phyloP scores from a whole-genome alignment of 257 asterid genomes.

The Henckelia pumila region DNA sequence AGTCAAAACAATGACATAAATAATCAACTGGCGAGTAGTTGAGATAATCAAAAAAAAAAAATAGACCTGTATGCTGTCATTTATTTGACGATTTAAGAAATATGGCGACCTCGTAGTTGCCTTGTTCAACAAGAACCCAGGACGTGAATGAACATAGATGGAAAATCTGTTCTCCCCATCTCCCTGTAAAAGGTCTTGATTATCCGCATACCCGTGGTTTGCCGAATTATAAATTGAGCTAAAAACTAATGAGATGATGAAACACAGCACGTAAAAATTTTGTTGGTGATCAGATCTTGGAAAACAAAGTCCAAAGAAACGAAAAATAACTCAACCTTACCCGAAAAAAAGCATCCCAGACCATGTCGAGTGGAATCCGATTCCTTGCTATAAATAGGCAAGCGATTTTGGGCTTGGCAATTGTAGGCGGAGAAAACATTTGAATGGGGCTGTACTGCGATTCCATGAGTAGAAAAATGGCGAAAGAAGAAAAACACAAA shows the following conservation, averaged over 20 bases:
- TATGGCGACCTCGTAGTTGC: conserved; percentile 75
- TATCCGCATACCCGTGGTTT: background rate
- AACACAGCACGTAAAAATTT: too few species aligned
- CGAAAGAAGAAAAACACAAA: conserved; percentile 48
- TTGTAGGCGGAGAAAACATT: conserved; percentile 44
- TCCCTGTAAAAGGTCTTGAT: conserved; percentile 51
- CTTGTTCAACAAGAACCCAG: conserved; percentile 75
- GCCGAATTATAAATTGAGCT: conserved; percentile 12
- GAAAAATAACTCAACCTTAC: too few species aligned
- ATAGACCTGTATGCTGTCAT: conserved; percentile 82
- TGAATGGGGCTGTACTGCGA: conserved; percentile 55
- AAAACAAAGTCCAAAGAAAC: background rate
- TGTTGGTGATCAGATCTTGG: background rate
- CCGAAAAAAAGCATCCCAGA: conserved; percentile 87
- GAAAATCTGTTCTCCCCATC: conserved; percentile 72
- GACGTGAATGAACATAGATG: conserved; percentile 87
- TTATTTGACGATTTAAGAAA: conserved; percentile 80
- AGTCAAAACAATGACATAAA: conserved; percentile 7
- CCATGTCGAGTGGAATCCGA: conserved; percentile 75
- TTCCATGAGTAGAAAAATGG: conserved; percentile 64
- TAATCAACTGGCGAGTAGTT: conserved; percentile 7
- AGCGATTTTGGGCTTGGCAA: conserved; percentile 67
- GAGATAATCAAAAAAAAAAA: conserved; percentile 21
- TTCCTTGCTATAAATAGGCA: conserved; percentile 85
- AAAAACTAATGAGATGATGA: too few species aligned